phyloP scores from a whole-genome alignment of 805 yeast genomes.

The Wickerhamia fluorescens region DNA sequence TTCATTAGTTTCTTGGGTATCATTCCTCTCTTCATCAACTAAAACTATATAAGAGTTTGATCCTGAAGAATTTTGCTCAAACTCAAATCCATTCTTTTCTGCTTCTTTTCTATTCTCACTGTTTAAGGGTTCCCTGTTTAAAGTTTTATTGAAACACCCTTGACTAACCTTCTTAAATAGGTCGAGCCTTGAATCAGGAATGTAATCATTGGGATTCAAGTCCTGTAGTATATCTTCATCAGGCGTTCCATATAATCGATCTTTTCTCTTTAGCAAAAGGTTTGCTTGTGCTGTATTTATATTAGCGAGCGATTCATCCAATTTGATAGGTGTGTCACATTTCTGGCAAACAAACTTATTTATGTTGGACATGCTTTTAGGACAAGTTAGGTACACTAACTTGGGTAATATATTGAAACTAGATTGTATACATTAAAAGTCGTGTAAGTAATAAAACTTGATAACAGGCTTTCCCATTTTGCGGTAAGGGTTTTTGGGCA shows the following conservation, averaged over 20 bases:
- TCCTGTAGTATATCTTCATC: conserved; percentile 11
- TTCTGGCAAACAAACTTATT: conserved; percentile 45
- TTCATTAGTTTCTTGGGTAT: conserved; percentile 2
- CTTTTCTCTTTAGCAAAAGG: conserved; percentile 34
- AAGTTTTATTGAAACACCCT: too few species aligned
- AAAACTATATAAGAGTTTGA: conserved; percentile 9
- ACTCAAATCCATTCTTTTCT: conserved; percentile 9
- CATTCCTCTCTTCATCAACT: conserved; percentile 3
- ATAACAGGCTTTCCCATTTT: too few species aligned
- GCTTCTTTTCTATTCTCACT: conserved; percentile 17
- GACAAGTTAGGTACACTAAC: too few species aligned
- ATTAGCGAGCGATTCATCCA: conserved; percentile 49
- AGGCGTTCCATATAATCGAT: conserved; percentile 8
- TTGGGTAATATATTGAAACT: too few species aligned
- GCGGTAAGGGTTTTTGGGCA: too few species aligned
- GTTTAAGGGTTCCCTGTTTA: too few species aligned
- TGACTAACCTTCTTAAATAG: too few species aligned
- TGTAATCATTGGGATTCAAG: conserved; percentile 23
- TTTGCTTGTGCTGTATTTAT: conserved; percentile 50
- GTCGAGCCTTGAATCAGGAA: conserved; percentile 34
- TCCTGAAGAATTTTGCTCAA: conserved; percentile 2
- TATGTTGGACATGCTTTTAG: too few species aligned
- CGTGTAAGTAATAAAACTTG: too few species aligned
- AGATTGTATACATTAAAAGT: too few species aligned
- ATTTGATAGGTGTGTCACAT: conserved; percentile 50